Evolutionary conservation across 495 filamentous ascomycete genomes (phyloP).

Genomic region (Penicillium coprophilum): DNA sequence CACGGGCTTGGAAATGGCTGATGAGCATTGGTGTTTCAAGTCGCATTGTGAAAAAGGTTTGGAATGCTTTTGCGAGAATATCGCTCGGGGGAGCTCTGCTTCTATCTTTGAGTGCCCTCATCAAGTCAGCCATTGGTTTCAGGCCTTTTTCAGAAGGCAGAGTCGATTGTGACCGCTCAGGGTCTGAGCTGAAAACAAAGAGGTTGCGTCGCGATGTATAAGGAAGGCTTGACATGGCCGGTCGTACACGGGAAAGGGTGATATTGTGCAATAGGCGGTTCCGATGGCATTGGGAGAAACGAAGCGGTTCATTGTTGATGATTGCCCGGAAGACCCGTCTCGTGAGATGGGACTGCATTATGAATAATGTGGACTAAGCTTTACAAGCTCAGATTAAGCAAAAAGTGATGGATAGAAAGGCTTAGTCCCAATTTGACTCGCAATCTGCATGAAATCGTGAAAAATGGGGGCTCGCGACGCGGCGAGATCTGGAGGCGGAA

Average conservation of each 20-base stretch:
- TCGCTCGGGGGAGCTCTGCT: constrained; percentile 56
- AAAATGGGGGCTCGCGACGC: constrained; percentile 21
- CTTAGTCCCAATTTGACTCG: not conserved
- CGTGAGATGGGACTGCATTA: constrained; percentile 83
- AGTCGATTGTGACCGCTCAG: constrained; percentile 27
- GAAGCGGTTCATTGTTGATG: constrained; percentile 62
- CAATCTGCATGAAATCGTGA: constrained; percentile 1
- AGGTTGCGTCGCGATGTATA: constrained; percentile 35
- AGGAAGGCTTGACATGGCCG: constrained; percentile 13
- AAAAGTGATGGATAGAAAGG: not conserved
- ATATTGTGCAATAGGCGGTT: constrained; percentile 37
- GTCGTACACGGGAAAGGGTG: constrained; percentile 29
- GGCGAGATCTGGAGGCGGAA: constrained; percentile 23
- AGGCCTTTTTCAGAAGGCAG: constrained; percentile 43
- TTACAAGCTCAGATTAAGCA: constrained; percentile 2
- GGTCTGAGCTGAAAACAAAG: constrained; percentile 34
- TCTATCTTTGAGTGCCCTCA: constrained; percentile 34
- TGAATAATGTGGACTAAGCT: constrained; percentile 5
- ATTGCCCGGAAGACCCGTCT: constrained; percentile 70
- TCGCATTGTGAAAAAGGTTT: constrained; percentile 61
- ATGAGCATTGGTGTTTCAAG: constrained; percentile 46
- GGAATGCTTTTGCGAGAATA: constrained; percentile 63
- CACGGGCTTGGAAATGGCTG: constrained; percentile 63
- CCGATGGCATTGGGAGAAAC: constrained; percentile 42
- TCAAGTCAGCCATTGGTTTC: constrained; percentile 45